Percentiles rank a stretch among this genome's conserved stretches.
Evolutionary conservation across 192 early-diverging fungal species (phyloP).

Genomic region (Coemansia sp.): DNA sequence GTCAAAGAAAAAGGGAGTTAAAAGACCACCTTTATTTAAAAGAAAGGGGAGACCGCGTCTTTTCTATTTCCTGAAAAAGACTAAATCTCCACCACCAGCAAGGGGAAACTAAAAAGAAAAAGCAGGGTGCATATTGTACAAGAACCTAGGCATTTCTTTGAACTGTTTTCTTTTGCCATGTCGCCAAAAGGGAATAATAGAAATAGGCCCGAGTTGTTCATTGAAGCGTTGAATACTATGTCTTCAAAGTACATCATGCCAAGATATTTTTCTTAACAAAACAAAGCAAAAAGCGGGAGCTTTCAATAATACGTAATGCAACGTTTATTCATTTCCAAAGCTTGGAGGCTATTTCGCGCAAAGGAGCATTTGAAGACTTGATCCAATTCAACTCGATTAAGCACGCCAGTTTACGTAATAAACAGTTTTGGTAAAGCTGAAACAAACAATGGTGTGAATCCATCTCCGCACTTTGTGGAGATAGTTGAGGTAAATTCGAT

Average conservation of each 20-base stretch:
- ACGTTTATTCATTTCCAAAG: background rate
- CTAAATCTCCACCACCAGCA: background rate
- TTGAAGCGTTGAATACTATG: background rate
- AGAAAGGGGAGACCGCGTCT: background rate
- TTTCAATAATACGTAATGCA: too few relatives aligned
- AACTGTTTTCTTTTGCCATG: background rate
- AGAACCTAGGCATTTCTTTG: constrained; percentile 5
- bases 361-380: background rate
- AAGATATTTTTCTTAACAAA: background rate
- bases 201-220: constrained; percentile 5
- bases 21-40: constrained; percentile 8
- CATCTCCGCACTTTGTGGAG: background rate
- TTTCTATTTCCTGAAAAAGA: background rate
- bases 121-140: background rate
- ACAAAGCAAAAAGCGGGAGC: background rate
- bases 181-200: background rate
- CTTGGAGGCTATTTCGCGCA: background rate
- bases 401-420: background rate
- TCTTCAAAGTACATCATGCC: background rate
- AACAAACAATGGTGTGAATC: background rate
- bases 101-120: constrained; percentile 2
- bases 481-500: background rate
- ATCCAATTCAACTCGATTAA: background rate
- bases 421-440: background rate
- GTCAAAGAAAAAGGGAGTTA: constrained; percentile 5